These are phyloP conservation scores for Fraxinus nigra DNA, from an alignment of 305 asterid species.

Conservation along the genomic window DNA sequence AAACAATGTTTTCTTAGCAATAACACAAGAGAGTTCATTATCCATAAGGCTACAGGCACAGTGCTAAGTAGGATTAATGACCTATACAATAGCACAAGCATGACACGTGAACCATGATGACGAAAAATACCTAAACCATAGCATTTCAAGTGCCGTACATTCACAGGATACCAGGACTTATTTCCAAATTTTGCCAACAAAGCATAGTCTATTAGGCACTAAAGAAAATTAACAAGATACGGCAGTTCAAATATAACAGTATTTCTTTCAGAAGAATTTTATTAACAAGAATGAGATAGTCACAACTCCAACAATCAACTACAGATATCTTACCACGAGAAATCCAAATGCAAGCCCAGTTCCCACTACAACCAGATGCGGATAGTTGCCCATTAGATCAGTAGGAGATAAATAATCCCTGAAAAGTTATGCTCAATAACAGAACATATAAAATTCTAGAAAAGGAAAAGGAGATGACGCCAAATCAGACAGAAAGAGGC, in stretches of 20 bases:
- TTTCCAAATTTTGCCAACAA: neutral
- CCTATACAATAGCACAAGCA: neutral
- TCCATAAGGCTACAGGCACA: constrained; percentile 1
- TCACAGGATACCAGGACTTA: neutral
- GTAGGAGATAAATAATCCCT: constrained; percentile 84
- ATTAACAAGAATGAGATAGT: neutral
- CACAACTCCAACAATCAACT: constrained; percentile 3
- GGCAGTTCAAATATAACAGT: neutral
- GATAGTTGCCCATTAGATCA: constrained; percentile 61
- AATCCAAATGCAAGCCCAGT: constrained; percentile 88
- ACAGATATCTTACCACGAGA: constrained; percentile 72
- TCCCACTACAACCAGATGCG: constrained; percentile 64
- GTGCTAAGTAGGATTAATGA: neutral
- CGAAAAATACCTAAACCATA: constrained; percentile 3
- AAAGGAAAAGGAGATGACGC: neutral
- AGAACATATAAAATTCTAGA: constrained; percentile 17
- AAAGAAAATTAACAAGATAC: neutral
- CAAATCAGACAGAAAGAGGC: constrained; percentile 18
- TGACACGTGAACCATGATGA: neutral
- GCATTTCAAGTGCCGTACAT: neutral
- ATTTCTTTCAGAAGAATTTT: neutral
- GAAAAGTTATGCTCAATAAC: constrained; percentile 29
- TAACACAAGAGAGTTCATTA: constrained; percentile 4
- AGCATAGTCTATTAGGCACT: neutral
- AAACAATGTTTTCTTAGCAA: constrained; percentile 29